Percentiles rank a stretch among this genome's conserved stretches.
Evolutionary conservation across 768 basidiomycete species (phyloP).

Genomic region (Tylopilus plumbeoviolaceoides): DNA sequence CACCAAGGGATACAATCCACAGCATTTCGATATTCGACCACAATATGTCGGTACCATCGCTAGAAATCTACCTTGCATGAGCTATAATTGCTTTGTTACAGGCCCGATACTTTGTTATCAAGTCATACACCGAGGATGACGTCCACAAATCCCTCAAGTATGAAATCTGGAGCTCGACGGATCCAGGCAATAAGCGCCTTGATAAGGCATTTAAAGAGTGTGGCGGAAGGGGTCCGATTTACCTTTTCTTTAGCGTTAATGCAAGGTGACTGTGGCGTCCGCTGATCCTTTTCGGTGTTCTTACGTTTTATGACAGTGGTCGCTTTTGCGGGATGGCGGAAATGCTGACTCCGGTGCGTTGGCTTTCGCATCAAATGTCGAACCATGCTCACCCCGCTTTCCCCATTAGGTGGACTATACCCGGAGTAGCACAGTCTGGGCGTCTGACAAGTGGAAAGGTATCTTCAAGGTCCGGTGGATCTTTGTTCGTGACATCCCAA

Average conservation of each 20-base stretch:
- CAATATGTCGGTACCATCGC: conserved; percentile 52
- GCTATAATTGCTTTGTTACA: conserved; percentile 27
- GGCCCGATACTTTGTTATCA: conserved; percentile 97
- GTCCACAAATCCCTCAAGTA: conserved; percentile 98
- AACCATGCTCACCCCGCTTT: neutral
- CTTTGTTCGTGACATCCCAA: conserved; percentile 94
- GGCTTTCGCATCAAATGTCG: neutral
- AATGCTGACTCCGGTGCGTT: conserved; percentile 86
- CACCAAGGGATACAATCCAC: conserved; percentile 88
- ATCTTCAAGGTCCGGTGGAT: conserved; percentile 99
- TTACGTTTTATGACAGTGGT: conserved; percentile 48
- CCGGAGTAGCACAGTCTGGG: conserved; percentile 95
- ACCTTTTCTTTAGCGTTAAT: conserved; percentile 98
- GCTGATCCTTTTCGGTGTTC: neutral
- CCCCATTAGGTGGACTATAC: conserved; percentile 77
- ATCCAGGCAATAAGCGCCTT: conserved; percentile 94
- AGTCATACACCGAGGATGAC: conserved; percentile 98
- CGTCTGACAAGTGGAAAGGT: conserved; percentile 99
- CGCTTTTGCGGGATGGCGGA: conserved; percentile 99
- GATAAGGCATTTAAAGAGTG: conserved; percentile 97
- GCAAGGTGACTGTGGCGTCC: conserved; percentile 50
- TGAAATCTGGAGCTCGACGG: conserved; percentile 97
- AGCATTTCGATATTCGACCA: conserved; percentile 77
- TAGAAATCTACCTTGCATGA: neutral
- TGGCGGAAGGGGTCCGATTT: conserved; percentile 89